phyloP scores from a whole-genome alignment of 441 rosid genomes.

The Arabidopsis lyrata region DNA sequence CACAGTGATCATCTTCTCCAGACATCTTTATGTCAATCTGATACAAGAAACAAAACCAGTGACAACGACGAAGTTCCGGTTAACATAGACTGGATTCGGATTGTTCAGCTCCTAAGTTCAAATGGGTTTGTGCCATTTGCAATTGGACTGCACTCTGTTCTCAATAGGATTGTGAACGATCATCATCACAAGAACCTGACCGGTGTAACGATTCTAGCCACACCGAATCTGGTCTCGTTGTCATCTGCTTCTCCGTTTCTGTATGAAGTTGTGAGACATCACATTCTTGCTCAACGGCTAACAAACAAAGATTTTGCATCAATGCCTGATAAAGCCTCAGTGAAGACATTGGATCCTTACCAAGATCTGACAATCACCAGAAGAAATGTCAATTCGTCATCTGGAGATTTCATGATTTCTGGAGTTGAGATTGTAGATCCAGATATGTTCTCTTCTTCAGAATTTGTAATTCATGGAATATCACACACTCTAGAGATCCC shows the following conservation, averaged over 20 bases:
- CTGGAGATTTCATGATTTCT: slow-evolving; percentile 46
- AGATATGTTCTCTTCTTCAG: slow-evolving; percentile 55
- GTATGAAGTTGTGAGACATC: slow-evolving; percentile 62
- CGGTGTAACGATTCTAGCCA: slow-evolving; percentile 71
- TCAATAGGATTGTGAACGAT: slow-evolving; percentile 60
- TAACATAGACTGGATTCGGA: slow-evolving; percentile 60
- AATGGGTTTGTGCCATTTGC: slow-evolving; percentile 76
- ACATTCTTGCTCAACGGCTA: slow-evolving; percentile 57
- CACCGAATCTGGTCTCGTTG: slow-evolving; percentile 57
- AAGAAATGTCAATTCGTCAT: slow-evolving; percentile 28
- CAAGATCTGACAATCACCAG: slow-evolving; percentile 51
- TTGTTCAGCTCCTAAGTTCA: slow-evolving; percentile 63
- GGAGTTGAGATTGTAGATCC: slow-evolving; percentile 63
- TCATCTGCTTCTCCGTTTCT: slow-evolving; percentile 60
- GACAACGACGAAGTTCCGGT: slow-evolving; percentile 24
- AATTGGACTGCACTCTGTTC: slow-evolving; percentile 69
- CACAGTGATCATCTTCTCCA: slow-evolving; percentile 48
- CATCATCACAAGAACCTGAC: slow-evolving; percentile 48
- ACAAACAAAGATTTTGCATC: slow-evolving; percentile 51
- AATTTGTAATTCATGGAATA: slow-evolving; percentile 69
- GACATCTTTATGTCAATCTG: slow-evolving; percentile 51
- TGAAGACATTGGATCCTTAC: slow-evolving; percentile 56
- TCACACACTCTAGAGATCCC: slow-evolving; percentile 55
- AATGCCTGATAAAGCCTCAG: slow-evolving; percentile 51
- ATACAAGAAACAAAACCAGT: slow-evolving; percentile 34